These are phyloP conservation scores for Pichia sp. DNA, from an alignment of 1,139 yeast species.

Conservation along the genomic window DNA sequence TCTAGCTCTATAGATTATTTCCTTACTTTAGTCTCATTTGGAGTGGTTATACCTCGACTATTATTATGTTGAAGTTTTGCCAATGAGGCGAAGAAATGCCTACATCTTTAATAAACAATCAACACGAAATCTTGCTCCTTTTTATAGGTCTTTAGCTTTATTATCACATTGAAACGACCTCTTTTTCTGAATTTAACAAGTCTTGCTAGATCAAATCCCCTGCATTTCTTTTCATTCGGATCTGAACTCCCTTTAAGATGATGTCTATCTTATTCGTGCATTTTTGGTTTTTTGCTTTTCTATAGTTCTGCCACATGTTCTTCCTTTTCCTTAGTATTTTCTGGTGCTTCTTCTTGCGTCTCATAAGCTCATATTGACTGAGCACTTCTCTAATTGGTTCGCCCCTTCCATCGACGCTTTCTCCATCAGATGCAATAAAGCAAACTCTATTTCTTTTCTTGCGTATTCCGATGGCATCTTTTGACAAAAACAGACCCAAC, in stretches of 20 bases:
- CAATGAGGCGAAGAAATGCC: no score
- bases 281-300: slow-evolving; percentile 1
- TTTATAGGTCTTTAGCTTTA: no score
- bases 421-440: slow-evolving; percentile 6
- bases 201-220: slow-evolving; percentile 7
- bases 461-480: background rate
- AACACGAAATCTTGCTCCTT: no score
- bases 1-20: no score
- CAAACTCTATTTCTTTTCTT: slow-evolving; percentile 15
- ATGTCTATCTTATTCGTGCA: background rate
- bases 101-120: no score
- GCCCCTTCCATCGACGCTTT: background rate
- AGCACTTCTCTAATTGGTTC: background rate
- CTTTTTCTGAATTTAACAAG: background rate
- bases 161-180: no score
- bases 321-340: slow-evolving; percentile 2
- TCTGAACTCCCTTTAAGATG: background rate
- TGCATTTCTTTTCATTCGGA: background rate
- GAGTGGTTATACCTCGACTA: no score
- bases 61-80: no score
- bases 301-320: slow-evolving; percentile 2
- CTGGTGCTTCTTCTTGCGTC: background rate
- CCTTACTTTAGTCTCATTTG: no score
- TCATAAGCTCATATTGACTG: background rate
- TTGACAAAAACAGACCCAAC: background rate